Percentiles rank a stretch among this genome's conserved stretches.
These are phyloP conservation scores for Amanita fuliginea DNA, from an alignment of 768 basidiomycete species.

Conservation along the genomic window DNA sequence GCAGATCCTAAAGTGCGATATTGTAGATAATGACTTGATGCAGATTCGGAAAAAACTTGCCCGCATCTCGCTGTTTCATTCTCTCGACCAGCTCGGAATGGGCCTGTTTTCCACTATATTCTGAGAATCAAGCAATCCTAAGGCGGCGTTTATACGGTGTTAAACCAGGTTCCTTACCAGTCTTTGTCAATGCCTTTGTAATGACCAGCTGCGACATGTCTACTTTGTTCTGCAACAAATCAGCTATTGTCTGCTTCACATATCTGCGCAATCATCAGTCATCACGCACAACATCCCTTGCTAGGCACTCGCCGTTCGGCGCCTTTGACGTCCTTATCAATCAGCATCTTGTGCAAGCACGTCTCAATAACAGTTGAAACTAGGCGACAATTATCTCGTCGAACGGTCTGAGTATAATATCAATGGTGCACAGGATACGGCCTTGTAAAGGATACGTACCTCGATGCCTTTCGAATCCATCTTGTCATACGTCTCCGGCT, in stretches of 20 bases:
- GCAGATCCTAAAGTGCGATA: slow-evolving; percentile 59
- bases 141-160: not conserved
- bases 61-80: slow-evolving; percentile 94
- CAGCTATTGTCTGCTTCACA: slow-evolving; percentile 86
- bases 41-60: slow-evolving; percentile 17
- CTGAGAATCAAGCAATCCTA: slow-evolving; percentile 23
- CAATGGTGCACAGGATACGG: not conserved
- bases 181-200: slow-evolving; percentile 91
- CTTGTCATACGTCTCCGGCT: slow-evolving; percentile 91
- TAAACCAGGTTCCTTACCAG: slow-evolving; percentile 33
- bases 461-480: slow-evolving; percentile 99
- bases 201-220: slow-evolving; percentile 99
- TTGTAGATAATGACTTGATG: not conserved
- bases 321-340: slow-evolving; percentile 86
- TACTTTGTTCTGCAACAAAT: slow-evolving; percentile 90
- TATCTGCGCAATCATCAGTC: slow-evolving; percentile 42
- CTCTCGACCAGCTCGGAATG: slow-evolving; percentile 93
- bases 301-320: slow-evolving; percentile 70
- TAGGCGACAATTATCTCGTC: slow-evolving; percentile 96
- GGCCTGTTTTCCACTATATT: slow-evolving; percentile 92
- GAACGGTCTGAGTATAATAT: slow-evolving; percentile 61
- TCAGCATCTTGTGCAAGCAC: slow-evolving; percentile 95
- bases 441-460: slow-evolving; percentile 30
- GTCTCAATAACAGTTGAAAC: slow-evolving; percentile 98
- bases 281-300: not conserved